Percentiles rank a stretch among this genome's conserved stretches.
These are phyloP conservation scores for Scedosporium dehoogii DNA, from an alignment of 2,329 filamentous ascomycete species.

Conservation along the genomic window DNA sequence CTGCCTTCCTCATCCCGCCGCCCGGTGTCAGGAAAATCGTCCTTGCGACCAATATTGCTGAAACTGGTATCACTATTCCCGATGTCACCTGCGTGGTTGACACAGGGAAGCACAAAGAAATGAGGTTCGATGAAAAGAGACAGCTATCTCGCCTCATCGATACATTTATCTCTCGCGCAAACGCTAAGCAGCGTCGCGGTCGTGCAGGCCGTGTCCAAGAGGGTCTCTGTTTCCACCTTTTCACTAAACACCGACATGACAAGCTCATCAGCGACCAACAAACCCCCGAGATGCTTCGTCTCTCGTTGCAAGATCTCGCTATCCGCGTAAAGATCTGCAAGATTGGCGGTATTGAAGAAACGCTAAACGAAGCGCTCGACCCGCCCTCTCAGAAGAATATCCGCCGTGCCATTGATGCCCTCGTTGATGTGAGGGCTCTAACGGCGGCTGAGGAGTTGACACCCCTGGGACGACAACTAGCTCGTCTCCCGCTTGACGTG, in stretches of 20 bases:
- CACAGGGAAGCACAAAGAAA: conserved; percentile 92
- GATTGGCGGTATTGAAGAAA: conserved; percentile 85
- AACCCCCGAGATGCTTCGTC: conserved; percentile 88
- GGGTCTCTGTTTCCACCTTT: conserved; percentile 90
- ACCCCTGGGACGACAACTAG: conserved; percentile 74
- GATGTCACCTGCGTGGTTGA: conserved; percentile 97
- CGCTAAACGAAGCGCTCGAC: conserved; percentile 77
- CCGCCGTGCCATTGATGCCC: conserved; percentile 79
- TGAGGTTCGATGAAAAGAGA: conserved; percentile 88
- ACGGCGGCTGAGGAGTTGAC: conserved; percentile 77
- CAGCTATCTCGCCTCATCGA: conserved; percentile 87
- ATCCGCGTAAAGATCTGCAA: conserved; percentile 98
- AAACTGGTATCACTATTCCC: conserved; percentile 96
- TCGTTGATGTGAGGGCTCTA: conserved; percentile 86
- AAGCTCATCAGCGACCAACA: conserved; percentile 80
- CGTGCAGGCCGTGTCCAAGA: conserved; percentile 92
- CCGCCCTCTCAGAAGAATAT: conserved; percentile 89
- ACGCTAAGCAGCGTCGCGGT: conserved; percentile 89
- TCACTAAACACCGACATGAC: conserved; percentile 84
- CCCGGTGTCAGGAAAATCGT: conserved; percentile 83
- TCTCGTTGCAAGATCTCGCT: conserved; percentile 89
- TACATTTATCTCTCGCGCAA: conserved; percentile 89
- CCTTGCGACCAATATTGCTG: conserved; percentile 93
- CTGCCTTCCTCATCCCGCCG: conserved; percentile 79
- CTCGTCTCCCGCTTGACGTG: conserved; percentile 82